Evolutionary conservation across 2,329 filamentous ascomycete genomes (phyloP).

Genomic region (Monosporascus sp.): DNA sequence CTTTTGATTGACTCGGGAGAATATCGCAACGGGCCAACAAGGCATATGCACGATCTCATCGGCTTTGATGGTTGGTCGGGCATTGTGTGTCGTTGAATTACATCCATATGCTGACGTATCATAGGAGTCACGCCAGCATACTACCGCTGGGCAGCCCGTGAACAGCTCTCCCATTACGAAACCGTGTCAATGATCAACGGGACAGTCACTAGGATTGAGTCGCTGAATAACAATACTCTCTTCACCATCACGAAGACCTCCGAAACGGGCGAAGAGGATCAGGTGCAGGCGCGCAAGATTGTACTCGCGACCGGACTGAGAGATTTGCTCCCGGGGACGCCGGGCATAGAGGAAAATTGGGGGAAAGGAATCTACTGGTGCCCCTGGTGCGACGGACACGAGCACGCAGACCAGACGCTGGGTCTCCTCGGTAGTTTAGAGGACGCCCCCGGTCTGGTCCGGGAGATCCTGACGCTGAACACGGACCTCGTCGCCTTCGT

Average conservation of each 20-base stretch:
- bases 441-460: constrained; percentile 37
- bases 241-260: constrained; percentile 38
- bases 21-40: constrained; percentile 51
- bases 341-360: constrained; percentile 49
- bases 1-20: constrained; percentile 52
- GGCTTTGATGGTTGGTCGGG: constrained; percentile 48
- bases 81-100: too few species aligned
- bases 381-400: constrained; percentile 59
- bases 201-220: constrained; percentile 41
- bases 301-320: constrained; percentile 52
- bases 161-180: constrained; percentile 45
- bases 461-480: constrained; percentile 51
- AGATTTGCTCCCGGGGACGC: constrained; percentile 49
- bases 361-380: constrained; percentile 59
- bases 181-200: constrained; percentile 46
- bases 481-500: constrained; percentile 50
- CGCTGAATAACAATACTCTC: constrained; percentile 32
- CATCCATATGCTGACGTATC: neutral
- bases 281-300: constrained; percentile 45
- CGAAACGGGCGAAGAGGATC: constrained; percentile 17
- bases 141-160: constrained; percentile 48
- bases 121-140: constrained; percentile 48
- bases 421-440: constrained; percentile 45
- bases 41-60: constrained; percentile 57
- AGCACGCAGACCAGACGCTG: constrained; percentile 53